phyloP scores from a whole-genome alignment of 1,284 basidiomycete species.

The Afroboletus lepidellus region DNA sequence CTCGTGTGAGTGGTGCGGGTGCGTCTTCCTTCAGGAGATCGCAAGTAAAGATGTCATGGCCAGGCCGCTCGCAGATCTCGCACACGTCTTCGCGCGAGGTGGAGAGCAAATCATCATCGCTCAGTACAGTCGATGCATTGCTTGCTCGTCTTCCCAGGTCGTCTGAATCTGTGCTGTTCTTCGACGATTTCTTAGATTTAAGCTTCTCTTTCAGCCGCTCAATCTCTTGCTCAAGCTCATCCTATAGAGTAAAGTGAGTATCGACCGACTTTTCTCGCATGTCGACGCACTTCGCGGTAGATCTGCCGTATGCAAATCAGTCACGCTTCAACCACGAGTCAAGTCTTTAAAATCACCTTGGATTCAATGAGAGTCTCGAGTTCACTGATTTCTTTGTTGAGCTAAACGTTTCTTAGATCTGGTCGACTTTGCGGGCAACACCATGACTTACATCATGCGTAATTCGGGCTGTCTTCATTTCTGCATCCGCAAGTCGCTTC shows the following conservation, averaged over 20 bases:
- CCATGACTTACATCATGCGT: conserved; percentile 62
- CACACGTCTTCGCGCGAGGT: conserved; percentile 48
- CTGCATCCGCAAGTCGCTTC: conserved; percentile 64
- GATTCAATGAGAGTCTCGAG: conserved; percentile 87
- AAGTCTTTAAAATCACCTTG: conserved; percentile 53
- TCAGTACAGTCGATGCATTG: conserved; percentile 27
- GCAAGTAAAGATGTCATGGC: conserved; percentile 82
- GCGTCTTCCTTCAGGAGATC: conserved; percentile 53
- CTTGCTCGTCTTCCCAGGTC: conserved; percentile 30
- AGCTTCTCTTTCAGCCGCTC: conserved; percentile 73
- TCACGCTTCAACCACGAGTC: not conserved
- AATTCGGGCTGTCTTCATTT: conserved; percentile 69
- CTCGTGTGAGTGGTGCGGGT: conserved; percentile 8
- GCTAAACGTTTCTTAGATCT: conserved; percentile 41
- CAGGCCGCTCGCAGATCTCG: conserved; percentile 80
- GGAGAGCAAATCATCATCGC: conserved; percentile 18
- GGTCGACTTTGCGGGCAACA: not conserved
- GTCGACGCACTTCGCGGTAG: conserved; percentile 69
- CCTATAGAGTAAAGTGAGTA: conserved; percentile 40
- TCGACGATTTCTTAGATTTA: conserved; percentile 57
- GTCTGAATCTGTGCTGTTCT: conserved; percentile 43
- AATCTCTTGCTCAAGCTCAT: conserved; percentile 87
- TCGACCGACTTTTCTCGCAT: not conserved
- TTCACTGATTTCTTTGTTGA: conserved; percentile 89
- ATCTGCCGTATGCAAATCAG: conserved; percentile 51